Evolutionary conservation across 2,329 filamentous ascomycete species (phyloP).

Genomic region (Davidsoniella eucalypti): DNA sequence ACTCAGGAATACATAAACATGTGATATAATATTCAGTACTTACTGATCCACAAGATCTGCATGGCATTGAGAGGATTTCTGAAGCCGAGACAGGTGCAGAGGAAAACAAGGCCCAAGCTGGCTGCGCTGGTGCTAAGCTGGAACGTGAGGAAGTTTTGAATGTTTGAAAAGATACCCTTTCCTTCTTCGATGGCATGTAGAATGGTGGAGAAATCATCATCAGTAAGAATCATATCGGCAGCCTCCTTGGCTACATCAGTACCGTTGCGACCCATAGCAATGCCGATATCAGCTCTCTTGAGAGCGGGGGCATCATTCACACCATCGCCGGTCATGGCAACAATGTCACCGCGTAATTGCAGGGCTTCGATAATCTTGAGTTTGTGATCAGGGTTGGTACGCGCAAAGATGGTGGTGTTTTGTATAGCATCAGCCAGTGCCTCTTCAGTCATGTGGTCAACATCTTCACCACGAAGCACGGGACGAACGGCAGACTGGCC

Average conservation of each 20-base stretch:
- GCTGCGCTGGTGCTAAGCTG: slow-evolving; percentile 95
- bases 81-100: slow-evolving; percentile 86
- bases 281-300: slow-evolving; percentile 95
- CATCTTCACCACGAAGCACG: slow-evolving; percentile 74
- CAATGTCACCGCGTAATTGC: slow-evolving; percentile 84
- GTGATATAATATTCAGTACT: slow-evolving; percentile 24
- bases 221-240: slow-evolving; percentile 82
- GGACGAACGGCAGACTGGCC: slow-evolving; percentile 46
- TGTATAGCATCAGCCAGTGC: slow-evolving; percentile 74
- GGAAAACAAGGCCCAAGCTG: slow-evolving; percentile 72
- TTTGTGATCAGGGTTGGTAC: slow-evolving; percentile 94
- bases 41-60: slow-evolving; percentile 99
- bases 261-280: slow-evolving; percentile 87
- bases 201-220: slow-evolving; percentile 83
- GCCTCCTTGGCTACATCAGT: slow-evolving; percentile 96
- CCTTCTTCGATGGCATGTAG: slow-evolving; percentile 93
- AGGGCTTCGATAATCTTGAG: slow-evolving; percentile 89
- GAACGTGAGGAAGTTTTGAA: slow-evolving; percentile 97
- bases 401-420: slow-evolving; percentile 84
- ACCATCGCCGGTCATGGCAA: slow-evolving; percentile 97
- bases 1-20: not conserved
- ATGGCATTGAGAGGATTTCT: slow-evolving; percentile 95
- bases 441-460: slow-evolving; percentile 79
- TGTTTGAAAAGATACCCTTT: slow-evolving; percentile 99
- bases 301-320: slow-evolving; percentile 95